A percentile compares a stretch with the other conserved stretches of the same genome.
Evolutionary conservation across 2,329 filamentous ascomycete genomes (phyloP).

Genomic region (Didymella sp.): DNA sequence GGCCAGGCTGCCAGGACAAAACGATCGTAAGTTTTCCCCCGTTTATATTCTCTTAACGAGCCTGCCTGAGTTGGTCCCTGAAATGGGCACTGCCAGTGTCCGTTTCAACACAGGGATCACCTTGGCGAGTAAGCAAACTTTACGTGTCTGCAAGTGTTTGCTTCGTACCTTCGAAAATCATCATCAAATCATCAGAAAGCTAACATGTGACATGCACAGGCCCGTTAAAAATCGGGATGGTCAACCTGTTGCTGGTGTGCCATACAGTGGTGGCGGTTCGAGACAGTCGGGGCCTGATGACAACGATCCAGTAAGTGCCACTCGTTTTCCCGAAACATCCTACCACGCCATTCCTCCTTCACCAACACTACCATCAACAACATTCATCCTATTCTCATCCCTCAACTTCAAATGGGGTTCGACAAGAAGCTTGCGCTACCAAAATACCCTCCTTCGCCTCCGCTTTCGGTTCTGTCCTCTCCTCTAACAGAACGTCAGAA

Average conservation of each 20-base stretch:
- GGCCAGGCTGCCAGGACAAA: slow-evolving; percentile 48
- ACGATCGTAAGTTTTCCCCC: slow-evolving; percentile 45
- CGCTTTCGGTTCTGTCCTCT: slow-evolving; percentile 44
- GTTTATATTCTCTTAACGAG: slow-evolving; percentile 20
- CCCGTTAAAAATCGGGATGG: slow-evolving; percentile 77
- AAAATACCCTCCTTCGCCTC: slow-evolving; percentile 47
- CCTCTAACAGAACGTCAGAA: slow-evolving; percentile 52
- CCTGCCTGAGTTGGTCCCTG: slow-evolving; percentile 21
- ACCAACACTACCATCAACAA: slow-evolving; percentile 46
- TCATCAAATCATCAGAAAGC: slow-evolving; percentile 37
- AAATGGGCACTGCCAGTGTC: slow-evolving; percentile 33
- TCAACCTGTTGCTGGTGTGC: slow-evolving; percentile 70
- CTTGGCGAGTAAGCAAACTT: slow-evolving; percentile 43
- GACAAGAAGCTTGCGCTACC: slow-evolving; percentile 35
- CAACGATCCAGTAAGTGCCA: slow-evolving; percentile 61
- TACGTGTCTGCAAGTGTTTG: slow-evolving; percentile 45
- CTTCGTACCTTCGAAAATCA: slow-evolving; percentile 25
- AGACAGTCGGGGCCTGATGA: slow-evolving; percentile 66
- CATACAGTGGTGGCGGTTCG: slow-evolving; percentile 66
- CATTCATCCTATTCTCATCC: slow-evolving; percentile 32
- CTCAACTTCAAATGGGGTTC: slow-evolving; percentile 45
- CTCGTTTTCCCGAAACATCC: slow-evolving; percentile 53
- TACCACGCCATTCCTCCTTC: slow-evolving; percentile 50
- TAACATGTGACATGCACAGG: slow-evolving; percentile 56
- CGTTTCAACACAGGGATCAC: slow-evolving; percentile 35